phyloP scores from a whole-genome alignment of 768 basidiomycete genomes.

The Amanita subjunquillea region DNA sequence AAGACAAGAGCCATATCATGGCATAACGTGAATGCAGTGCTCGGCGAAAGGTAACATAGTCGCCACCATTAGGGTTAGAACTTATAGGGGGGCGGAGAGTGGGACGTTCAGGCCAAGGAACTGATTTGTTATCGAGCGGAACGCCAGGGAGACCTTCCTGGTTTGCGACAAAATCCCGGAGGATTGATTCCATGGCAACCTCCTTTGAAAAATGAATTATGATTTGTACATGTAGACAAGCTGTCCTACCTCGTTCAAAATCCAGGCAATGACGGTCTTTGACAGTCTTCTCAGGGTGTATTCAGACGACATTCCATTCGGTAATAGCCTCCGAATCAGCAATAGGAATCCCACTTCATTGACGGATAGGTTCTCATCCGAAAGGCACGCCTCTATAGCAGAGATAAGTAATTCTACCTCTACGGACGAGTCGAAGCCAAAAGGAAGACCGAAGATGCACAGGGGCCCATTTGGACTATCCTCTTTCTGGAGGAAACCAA shows the following conservation, averaged over 20 bases:
- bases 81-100: conserved; percentile 24
- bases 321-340: conserved; percentile 63
- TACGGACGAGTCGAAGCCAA: conserved; percentile 60
- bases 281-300: conserved; percentile 59
- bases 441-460: conserved; percentile 61
- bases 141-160: conserved; percentile 56
- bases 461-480: conserved; percentile 22
- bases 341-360: conserved; percentile 70
- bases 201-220: conserved; percentile 32
- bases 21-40: conserved; percentile 46
- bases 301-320: conserved; percentile 60
- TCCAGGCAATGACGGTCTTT: conserved; percentile 53
- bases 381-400: conserved; percentile 60
- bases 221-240: not conserved
- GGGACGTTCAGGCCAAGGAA: conserved; percentile 45
- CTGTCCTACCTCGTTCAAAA: conserved; percentile 53
- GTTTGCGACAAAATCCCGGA: conserved; percentile 57
- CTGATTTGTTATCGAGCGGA: conserved; percentile 28
- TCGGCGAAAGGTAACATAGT: conserved; percentile 55
- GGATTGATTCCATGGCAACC: conserved; percentile 50
- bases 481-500: conserved; percentile 48
- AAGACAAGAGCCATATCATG: conserved; percentile 55
- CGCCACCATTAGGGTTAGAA: conserved; percentile 51
- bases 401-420: conserved; percentile 67
- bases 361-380: conserved; percentile 59